Base-by-base conservation (phyloP, 805 yeast species). In the Candida gorgasii region DNA sequence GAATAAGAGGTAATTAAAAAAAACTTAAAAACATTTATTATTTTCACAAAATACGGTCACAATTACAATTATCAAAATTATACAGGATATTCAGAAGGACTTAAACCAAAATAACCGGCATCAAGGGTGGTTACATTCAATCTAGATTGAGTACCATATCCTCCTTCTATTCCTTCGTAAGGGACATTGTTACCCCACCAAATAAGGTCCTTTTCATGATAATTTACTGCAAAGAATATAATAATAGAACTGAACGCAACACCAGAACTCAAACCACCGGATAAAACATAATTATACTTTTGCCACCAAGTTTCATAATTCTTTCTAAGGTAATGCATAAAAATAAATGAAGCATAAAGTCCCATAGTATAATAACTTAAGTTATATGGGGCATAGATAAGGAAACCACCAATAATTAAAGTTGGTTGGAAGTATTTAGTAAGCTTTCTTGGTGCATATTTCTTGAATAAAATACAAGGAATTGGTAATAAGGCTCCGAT, bases 161-260 rank as follows among this genome's bases (percentile, higher is more conserved):
- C 69, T 35, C 55, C 58, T 39, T 73, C 78, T 29, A 62, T 42
- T 43, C 78, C 78, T 1, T 36, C 49, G 37, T 49, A 54, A 0
- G 55, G 30, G 9, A 56, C 61, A 23, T 36, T 40, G 38, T 56
- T 58, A 4, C 66, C 66, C 67, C 67, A 61, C 67, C 66, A 62
- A n/a, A 19, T 32, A 28, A 65, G 50, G 19, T 45, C 37, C 43
- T 57, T 63, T 9, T 51, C 59, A 36, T 64, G 58, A 42, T 63
- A 66, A 42, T 61, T 61, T 4, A 65, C 69, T 2, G 70, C 65
- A 47, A 66, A 66, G 55, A 64, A 66, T 22, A 66, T 61, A 41
- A 66, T 64, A 42, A 66, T 52, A 12, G 60, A 48, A 48, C 62
- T 48, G 39, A 64, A 63, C 12, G 69, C 72, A 30, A 65, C 55